Percentiles rank a stretch among this genome's conserved stretches.
Evolutionary conservation across 345 rosid species (phyloP).

Genomic region (Isatis tinctoria): DNA sequence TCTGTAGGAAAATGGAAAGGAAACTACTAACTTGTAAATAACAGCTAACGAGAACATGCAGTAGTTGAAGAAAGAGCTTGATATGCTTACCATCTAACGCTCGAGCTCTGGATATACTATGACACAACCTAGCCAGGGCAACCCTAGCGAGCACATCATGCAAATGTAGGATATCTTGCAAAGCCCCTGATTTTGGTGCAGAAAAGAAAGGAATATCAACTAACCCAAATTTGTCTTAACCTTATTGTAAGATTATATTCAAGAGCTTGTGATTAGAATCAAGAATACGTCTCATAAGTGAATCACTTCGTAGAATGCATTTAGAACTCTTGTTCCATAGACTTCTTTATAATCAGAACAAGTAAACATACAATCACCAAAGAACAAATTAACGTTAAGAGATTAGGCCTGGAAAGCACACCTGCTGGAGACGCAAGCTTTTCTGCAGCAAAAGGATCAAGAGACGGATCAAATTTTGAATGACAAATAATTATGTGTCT

Average conservation of each 20-base stretch:
- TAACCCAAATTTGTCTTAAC: background rate
- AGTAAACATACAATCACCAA: conserved; percentile 11
- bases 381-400: background rate
- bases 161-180: conserved; percentile 98
- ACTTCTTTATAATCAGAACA: conserved; percentile 3
- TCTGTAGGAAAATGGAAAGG: conserved; percentile 44
- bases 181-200: conserved; percentile 66
- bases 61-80: conserved; percentile 15
- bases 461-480: conserved; percentile 11
- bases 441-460: conserved; percentile 56
- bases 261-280: background rate
- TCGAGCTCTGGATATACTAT: conserved; percentile 83
- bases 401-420: conserved; percentile 33
- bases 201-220: conserved; percentile 16
- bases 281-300: background rate
- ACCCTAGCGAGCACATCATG: conserved; percentile 99
- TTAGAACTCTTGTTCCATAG: background rate
- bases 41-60: background rate
- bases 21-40: conserved; percentile 20
- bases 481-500: conserved; percentile 7
- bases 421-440: conserved; percentile 86
- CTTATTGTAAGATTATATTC: background rate
- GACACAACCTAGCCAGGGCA: conserved; percentile 89
- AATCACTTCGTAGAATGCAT: conserved; percentile 1
- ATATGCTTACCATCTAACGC: conserved; percentile 78